Evolutionary conservation across 2,329 filamentous ascomycete genomes (phyloP).

Genomic region (Neurospora sp.): DNA sequence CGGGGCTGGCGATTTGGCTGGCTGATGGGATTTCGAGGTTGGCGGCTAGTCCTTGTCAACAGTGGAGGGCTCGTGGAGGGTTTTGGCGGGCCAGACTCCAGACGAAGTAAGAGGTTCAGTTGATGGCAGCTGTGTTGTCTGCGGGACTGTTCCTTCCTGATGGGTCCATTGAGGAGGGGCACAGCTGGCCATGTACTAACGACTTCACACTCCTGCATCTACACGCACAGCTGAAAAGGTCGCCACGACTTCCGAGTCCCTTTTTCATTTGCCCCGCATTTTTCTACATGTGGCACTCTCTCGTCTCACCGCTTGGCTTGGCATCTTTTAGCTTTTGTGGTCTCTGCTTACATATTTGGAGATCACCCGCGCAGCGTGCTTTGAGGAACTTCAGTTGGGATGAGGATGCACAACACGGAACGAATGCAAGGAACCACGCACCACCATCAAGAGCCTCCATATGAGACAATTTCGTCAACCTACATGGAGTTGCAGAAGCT

Average conservation of each 20-base stretch:
- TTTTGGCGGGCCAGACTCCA: not conserved
- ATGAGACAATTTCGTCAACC: not conserved
- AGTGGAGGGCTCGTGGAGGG: not conserved
- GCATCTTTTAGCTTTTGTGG: not conserved
- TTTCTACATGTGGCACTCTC: not conserved
- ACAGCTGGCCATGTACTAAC: not conserved
- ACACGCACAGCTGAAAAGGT: not conserved
- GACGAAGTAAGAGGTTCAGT: not conserved
- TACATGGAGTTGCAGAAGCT: not conserved
- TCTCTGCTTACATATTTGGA: not conserved
- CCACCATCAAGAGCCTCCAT: not conserved
- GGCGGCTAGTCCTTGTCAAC: not conserved
- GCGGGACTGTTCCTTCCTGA: not conserved
- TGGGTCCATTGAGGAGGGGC: not conserved
- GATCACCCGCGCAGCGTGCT: not conserved
- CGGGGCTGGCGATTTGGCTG: not conserved
- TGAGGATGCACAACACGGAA: not conserved
- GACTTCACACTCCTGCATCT: not conserved
- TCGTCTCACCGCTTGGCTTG: conserved; percentile 3
- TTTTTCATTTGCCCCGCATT: not conserved
- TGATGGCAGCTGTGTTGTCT: not conserved
- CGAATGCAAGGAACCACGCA: not conserved
- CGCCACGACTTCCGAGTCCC: not conserved
- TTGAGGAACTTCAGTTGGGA: not conserved
- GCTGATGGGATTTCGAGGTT: not conserved